Base-by-base conservation (phyloP, 306 rosid genomes). In the Leucaena leucocephala region DNA sequence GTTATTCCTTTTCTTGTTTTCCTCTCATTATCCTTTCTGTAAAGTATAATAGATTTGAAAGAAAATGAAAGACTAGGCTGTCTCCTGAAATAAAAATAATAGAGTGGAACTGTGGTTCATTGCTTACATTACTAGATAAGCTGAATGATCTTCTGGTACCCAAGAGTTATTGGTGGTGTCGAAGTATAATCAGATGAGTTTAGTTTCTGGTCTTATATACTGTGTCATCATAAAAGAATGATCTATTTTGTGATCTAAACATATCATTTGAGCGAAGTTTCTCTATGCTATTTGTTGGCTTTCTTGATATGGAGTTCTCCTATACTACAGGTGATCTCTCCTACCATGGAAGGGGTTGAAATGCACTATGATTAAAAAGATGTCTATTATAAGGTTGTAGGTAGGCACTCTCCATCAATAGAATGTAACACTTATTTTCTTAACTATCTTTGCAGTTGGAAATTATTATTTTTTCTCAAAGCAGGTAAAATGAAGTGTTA, bases 391-490 rank as follows among this genome's bases (percentile, higher is more conserved):
- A 40, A 38, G 34, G 45, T 17, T 66, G 48, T 34, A 48, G 19
- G 27, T 74, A 44, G 13, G 6, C 35, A 17, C 36, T 21, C 9
- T 17, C 9, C 39, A 22, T 55, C 42, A 19, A 14, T 71, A 44
- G 76, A 83, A 76, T n/a, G 72, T 81, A 75, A 71, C 74, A 62
- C 59, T 61, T 65, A 77, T 69, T 40, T 59, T 75, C 33, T 85
- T 71, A 65, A 33, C 36, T 72, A 6, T 68, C 74, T 81, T 68
- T 81, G 48, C 96, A 96, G 99, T 96, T 86, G 97, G 91, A n/a
- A 90, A 86, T 79, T 61, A 38, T 74, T 96, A 96, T 88, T 93
- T 64, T 91, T 90, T 88, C 85, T 88, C 97, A 34, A 85, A 83
- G 76, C 91, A 86, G 74, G 92, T 96, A 50, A 79, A 74, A 81